A percentile compares a stretch with the other conserved stretches of the same genome.
These are phyloP conservation scores for Thinopyrum elongatum DNA, from an alignment of 176 grass and related monocot species.

Conservation along the genomic window DNA sequence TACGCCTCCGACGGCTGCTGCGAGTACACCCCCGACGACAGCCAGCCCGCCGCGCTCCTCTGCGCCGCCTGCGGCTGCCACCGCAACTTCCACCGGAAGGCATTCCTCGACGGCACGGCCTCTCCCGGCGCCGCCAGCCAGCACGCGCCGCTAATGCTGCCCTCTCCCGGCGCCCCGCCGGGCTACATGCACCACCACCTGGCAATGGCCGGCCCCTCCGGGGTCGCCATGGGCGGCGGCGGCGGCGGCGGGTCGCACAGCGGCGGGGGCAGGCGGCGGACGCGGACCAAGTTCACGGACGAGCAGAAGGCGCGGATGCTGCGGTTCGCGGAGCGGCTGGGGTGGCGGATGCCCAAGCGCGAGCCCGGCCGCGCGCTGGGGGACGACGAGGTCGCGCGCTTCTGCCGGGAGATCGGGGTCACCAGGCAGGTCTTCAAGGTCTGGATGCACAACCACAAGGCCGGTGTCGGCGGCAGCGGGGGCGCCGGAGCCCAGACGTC, in stretches of 20 bases:
- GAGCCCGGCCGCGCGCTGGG: constrained; percentile 50
- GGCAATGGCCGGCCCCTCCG: neutral
- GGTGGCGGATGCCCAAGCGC: constrained; percentile 87
- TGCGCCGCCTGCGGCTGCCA: constrained; percentile 86
- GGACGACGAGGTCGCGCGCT: constrained; percentile 74
- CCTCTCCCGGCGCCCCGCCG: constrained; percentile 21
- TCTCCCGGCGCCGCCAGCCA: neutral
- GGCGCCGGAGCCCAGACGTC: constrained; percentile 37
- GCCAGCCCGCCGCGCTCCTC: constrained; percentile 34
- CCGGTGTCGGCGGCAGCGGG: constrained; percentile 16
- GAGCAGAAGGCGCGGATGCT: constrained; percentile 80
- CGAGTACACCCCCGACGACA: constrained; percentile 80
- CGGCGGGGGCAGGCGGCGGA: constrained; percentile 40
- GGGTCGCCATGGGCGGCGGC: neutral
- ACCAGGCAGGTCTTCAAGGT: constrained; percentile 86
- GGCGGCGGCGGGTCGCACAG: neutral
- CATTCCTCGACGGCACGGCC: constrained; percentile 42
- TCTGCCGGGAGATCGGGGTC: constrained; percentile 87
- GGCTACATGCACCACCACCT: constrained; percentile 46
- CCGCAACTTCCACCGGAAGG: constrained; percentile 88
- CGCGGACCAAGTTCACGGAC: constrained; percentile 80
- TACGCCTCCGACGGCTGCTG: constrained; percentile 92
- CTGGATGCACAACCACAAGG: constrained; percentile 99
- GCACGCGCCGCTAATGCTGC: constrained; percentile 23
- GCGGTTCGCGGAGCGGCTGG: constrained; percentile 70